A percentile compares a stretch with the other conserved stretches of the same genome.
phyloP scores from a whole-genome alignment of 2,329 filamentous ascomycete species.

The Penicillium sclerotiorum region DNA sequence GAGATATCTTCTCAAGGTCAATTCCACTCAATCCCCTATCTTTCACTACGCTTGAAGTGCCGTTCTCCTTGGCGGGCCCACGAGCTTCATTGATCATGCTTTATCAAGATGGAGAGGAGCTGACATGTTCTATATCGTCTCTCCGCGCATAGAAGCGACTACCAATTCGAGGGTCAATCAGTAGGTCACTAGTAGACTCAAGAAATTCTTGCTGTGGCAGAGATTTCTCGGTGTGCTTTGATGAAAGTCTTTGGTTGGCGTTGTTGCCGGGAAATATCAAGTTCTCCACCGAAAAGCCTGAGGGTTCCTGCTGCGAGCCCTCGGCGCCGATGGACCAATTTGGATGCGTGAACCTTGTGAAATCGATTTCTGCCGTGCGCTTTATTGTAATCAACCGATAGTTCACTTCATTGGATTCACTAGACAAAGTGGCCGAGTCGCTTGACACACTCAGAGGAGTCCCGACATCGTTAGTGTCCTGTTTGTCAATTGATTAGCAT shows the following conservation, averaged over 20 bases:
- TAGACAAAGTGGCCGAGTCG: neutral
- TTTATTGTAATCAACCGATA: neutral
- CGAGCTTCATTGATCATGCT: neutral
- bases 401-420: neutral
- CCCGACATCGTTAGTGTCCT: neutral
- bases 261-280: neutral
- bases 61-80: neutral
- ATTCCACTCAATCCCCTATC: neutral
- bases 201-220: neutral
- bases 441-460: neutral
- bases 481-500: neutral
- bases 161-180: neutral
- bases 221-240: neutral
- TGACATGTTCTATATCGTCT: neutral
- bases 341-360: neutral
- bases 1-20: neutral
- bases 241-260: neutral
- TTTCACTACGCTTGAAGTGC: neutral
- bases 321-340: neutral
- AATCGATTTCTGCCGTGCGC: neutral
- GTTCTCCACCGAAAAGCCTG: neutral
- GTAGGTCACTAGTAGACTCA: neutral
- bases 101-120: neutral
- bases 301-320: neutral
- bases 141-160: neutral